Base-by-base conservation (phyloP, 768 basidiomycete genomes). In the Trametes villosa region DNA sequence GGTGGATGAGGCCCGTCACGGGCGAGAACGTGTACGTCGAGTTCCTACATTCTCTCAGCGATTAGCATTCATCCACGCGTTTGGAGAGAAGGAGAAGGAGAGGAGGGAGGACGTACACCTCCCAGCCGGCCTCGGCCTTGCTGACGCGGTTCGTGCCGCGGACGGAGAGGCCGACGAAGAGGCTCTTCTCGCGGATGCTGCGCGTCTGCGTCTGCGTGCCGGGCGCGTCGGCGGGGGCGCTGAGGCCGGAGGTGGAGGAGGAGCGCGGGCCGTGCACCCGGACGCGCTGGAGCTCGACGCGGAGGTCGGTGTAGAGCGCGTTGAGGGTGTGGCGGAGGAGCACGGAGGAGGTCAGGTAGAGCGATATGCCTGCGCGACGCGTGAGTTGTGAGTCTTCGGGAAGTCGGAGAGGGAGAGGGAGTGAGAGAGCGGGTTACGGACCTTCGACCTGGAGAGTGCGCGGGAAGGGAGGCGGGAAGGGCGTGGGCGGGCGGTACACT, bases 21-120 rank as follows among this genome's bases (percentile, higher is more conserved):
- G 89, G 87, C 2, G 89, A 91, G 71, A 92, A 92, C 0, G 77
- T 76, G 72, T 94, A 93, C 27, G 86, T 89, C 50, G 85, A 89
- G 67, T 84, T 79, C 40, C 90, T 91, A 71, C 12, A n/a, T n/a
- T n/a, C n/a, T n/a, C n/a, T n/a, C n/a, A n/a, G n/a, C n/a, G n/a
- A n/a, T n/a, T n/a, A n/a, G n/a, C n/a, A n/a, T n/a, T n/a, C n/a
- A n/a, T n/a, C n/a, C 13, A 9, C n/a, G 22, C 22, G 46, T 9
- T 17, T 29, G 24, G 15, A 17, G 9, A 7, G n/a, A n/a, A 50
- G n/a, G 24, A 24, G 27, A 27, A 30, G 46, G 44, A 26, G 20
- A 44, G 11, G 44, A 22, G 11, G 41, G n/a, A 5, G 22, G 7
- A 54, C 89, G 61, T 68, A 90, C 88, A 91, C 82, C 62, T 87